Conservation (phyloP, 1,284 basidiomycete species). For the Papiliotrema flavescens region DNA sequence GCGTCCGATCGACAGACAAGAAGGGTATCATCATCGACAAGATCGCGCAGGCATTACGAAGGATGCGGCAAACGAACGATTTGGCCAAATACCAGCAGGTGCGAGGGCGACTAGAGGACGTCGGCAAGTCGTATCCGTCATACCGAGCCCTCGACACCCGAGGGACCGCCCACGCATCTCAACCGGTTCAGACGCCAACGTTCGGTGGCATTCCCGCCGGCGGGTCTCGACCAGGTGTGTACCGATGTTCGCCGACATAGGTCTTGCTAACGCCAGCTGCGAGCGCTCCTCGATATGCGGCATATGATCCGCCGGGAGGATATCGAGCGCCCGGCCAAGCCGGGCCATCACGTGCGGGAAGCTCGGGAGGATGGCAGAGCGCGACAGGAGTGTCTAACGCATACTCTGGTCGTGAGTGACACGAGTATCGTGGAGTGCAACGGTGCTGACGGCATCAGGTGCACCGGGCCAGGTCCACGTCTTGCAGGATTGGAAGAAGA, state of each 20-base stretch:
- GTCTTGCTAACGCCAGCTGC: not conserved
- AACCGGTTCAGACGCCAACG: constrained; percentile 13
- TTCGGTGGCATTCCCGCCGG: constrained; percentile 22
- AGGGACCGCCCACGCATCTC: not conserved
- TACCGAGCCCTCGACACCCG: not conserved
- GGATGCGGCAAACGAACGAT: constrained; percentile 18
- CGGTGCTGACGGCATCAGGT: not conserved
- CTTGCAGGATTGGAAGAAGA: constrained; percentile 43
- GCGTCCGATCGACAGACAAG: constrained; percentile 25
- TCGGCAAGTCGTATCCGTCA: constrained; percentile 1
- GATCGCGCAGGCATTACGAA: constrained; percentile 28
- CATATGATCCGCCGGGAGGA: no score
- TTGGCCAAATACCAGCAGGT: constrained; percentile 13
- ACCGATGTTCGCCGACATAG: not conserved
- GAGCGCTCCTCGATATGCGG: no score
- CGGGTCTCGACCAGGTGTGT: no score
- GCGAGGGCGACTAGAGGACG: constrained; percentile 21
- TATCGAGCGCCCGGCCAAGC: not conserved
- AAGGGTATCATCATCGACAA: constrained; percentile 39
- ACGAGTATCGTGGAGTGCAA: not conserved
- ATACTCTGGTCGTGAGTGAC: not conserved
- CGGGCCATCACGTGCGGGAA: not conserved
- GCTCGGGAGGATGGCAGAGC: not conserved
- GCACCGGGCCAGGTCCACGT: constrained; percentile 2
- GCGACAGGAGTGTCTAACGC: not conserved